Conservation (phyloP, 257 asterid species). For the Penstemon eatonii region DNA sequence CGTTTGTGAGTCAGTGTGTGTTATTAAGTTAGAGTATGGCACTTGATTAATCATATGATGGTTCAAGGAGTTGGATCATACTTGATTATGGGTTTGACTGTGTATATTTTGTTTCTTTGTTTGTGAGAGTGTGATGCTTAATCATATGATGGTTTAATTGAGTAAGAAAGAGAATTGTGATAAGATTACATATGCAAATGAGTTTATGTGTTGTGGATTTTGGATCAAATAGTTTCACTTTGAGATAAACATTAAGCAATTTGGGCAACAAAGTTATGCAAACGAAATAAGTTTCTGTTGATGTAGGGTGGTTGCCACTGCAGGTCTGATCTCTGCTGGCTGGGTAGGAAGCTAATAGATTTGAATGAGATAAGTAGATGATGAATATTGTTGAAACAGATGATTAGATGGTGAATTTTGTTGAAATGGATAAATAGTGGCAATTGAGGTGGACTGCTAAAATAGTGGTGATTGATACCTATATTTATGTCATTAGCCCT, state of each 20-base stretch:
- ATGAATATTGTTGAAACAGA: not conserved
- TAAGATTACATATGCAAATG: not conserved
- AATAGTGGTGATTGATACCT: not conserved
- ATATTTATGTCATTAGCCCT: not conserved
- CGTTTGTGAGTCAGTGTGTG: too few relatives aligned
- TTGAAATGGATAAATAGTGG: not conserved
- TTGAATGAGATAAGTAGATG: not conserved
- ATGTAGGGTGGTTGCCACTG: too few relatives aligned
- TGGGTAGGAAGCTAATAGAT: not conserved
- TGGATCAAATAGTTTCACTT: slow-evolving; percentile 13
- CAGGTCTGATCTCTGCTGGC: too few relatives aligned
- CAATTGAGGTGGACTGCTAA: not conserved
- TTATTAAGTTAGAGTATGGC: too few relatives aligned
- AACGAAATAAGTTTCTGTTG: too few relatives aligned
- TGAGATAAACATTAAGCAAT: not conserved
- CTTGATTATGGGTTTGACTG: not conserved
- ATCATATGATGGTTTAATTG: slow-evolving; percentile 1
- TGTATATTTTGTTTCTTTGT: not conserved
- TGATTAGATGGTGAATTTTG: not conserved
- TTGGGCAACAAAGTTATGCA: not conserved
- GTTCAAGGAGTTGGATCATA: not conserved
- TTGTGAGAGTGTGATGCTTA: slow-evolving; percentile 10
- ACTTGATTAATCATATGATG: not conserved
- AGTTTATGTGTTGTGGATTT: slow-evolving; percentile 13
- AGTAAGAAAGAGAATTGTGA: slow-evolving; percentile 10